Percentiles rank a stretch among this genome's conserved stretches.
Conservation (phyloP, 768 basidiomycete species). For the Kwoniella dendrophila region DNA sequence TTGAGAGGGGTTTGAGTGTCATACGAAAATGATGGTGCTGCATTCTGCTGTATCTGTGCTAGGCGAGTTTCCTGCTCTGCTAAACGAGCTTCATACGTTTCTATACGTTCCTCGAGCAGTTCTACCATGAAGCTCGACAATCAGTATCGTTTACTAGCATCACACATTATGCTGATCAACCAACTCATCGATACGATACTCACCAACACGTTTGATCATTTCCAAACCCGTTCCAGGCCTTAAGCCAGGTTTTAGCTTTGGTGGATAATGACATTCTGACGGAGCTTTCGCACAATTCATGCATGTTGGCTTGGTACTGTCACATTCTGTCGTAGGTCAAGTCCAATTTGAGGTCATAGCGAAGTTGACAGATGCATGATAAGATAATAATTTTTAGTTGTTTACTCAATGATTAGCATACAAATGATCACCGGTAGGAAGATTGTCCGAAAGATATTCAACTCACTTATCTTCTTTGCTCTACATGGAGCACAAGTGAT, state of each 20-base stretch:
- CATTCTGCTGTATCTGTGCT: conserved; percentile 9
- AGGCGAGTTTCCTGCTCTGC: conserved; percentile 40
- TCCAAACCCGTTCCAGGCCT: conserved; percentile 51
- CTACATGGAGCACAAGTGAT: conserved; percentile 48
- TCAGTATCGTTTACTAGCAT: neutral
- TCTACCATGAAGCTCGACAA: conserved; percentile 20
- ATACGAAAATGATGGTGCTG: conserved; percentile 22
- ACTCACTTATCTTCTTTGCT: conserved; percentile 42
- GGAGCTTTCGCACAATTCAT: conserved; percentile 38
- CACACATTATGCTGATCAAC: neutral
- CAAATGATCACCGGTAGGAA: conserved; percentile 12
- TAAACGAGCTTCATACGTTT: conserved; percentile 38
- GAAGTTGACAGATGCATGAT: neutral
- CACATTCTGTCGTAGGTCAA: conserved; percentile 34
- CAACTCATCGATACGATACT: conserved; percentile 13
- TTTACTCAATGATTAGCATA: too few relatives aligned
- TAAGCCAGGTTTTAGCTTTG: conserved; percentile 51
- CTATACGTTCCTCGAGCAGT: conserved; percentile 39
- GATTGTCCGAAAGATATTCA: neutral
- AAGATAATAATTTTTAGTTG: too few relatives aligned
- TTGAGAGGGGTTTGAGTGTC: conserved; percentile 14
- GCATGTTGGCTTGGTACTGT: conserved; percentile 29
- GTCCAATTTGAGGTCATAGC: neutral
- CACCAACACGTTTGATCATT: conserved; percentile 47
- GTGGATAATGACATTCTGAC: conserved; percentile 46